Evolutionary conservation across 345 rosid genomes (phyloP), one percentile per base, ranked within the genome.

Genomic region (Erysimum cheiranthoides): DNA sequence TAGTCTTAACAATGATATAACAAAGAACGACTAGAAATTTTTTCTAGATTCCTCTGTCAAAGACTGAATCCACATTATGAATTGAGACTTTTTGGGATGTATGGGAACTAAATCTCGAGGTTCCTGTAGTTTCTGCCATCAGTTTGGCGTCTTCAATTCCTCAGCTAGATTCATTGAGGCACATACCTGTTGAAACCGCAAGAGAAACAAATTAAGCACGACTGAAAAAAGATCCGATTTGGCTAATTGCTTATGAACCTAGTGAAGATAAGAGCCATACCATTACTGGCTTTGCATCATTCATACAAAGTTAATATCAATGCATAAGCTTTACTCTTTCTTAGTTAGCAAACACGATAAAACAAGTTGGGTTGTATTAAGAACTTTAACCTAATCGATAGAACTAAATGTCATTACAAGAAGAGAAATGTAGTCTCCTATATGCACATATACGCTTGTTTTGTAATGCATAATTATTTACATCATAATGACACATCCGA

Each of bases 111-210:
- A 36, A 59, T 35, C 10, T 59, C 45, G 0, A 59, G 30, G 64
- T 59, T 59, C 64, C 45, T 35, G 64, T 59, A 10, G 64, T 59
- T 36, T 59, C 30, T 36, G 64, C 64, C 0, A 45, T 59, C 64
- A 35, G 43, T 21, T 58, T 5, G 63, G 63, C 13, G 63, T 10
- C 43, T 58, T 58, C 63, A 35, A 16, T 34, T 58, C 63, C 43
- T 58, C 63, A 2, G 43, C 63, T 58, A 58, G 28, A 58, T 58
- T 58, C 63, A 58, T 58, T 2, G 63, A 58, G 5, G 63, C 63
- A 16, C 63, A 58, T 9, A 58, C 63, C 63, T 58, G 4, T 58
- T 35, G 8, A 17, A 34, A 16, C 40, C 0, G 7, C 34, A 58
- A 16, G 8, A n/a, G 2, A 58, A 8, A 35, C 43, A 1, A 43